phyloP scores from a whole-genome alignment of 1,284 basidiomycete genomes.

The Cerrena zonata region DNA sequence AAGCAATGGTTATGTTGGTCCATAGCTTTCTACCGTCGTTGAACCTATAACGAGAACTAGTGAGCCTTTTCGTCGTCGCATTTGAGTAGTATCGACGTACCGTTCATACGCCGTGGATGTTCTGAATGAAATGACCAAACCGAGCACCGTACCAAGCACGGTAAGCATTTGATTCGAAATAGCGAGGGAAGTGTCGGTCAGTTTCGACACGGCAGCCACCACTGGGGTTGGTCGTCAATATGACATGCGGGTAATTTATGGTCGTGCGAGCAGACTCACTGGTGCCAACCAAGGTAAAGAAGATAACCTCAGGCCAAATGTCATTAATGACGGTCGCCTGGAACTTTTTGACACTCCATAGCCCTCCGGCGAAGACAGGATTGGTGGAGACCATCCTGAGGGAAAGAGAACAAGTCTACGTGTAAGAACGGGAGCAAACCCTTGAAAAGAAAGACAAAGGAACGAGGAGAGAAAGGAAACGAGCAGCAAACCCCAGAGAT shows the following conservation, averaged over 20 bases:
- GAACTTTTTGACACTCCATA: constrained; percentile 40
- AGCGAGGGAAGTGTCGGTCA: constrained; percentile 37
- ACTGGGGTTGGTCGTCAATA: constrained; percentile 30
- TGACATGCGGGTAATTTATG: neutral
- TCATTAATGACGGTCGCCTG: constrained; percentile 58
- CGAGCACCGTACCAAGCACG: constrained; percentile 38
- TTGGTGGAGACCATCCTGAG: constrained; percentile 24
- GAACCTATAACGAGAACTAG: constrained; percentile 33
- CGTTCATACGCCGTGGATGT: constrained; percentile 59
- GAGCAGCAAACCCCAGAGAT: neutral
- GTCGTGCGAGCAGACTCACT: constrained; percentile 32
- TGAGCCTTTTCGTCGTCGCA: no score
- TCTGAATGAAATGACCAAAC: constrained; percentile 37
- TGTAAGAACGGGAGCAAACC: neutral
- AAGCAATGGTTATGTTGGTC: constrained; percentile 50
- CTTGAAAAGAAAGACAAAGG: neutral
- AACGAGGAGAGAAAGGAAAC: neutral
- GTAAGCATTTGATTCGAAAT: constrained; percentile 40
- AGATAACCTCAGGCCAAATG: constrained; percentile 55
- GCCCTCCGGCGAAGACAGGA: constrained; percentile 22
- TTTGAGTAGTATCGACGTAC: constrained; percentile 30
- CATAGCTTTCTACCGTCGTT: constrained; percentile 60
- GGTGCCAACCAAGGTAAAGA: constrained; percentile 49
- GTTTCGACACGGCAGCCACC: constrained; percentile 45
- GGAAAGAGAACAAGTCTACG: no score